Evolutionary conservation across 805 yeast species (phyloP).

Genomic region (Candida coquimbonensis): DNA sequence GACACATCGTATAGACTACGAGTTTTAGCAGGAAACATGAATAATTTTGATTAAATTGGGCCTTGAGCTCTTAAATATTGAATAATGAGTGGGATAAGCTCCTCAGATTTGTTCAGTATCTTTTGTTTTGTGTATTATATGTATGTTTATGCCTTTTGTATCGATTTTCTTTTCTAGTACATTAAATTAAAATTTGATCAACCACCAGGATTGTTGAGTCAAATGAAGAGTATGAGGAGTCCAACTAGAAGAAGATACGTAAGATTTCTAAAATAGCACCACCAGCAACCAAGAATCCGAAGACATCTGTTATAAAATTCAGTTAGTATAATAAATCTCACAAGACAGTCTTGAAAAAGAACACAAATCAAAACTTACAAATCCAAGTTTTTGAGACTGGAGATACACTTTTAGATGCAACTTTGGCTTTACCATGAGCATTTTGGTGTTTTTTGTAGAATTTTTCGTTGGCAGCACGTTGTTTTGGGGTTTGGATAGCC

Average conservation of each 20-base stretch:
- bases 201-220: background rate
- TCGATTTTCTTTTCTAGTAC: background rate
- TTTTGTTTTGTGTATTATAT: background rate
- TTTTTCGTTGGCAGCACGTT: slow-evolving; percentile 80
- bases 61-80: background rate
- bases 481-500: slow-evolving; percentile 82
- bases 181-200: background rate
- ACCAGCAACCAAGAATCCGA: slow-evolving; percentile 68
- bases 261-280: slow-evolving; percentile 74
- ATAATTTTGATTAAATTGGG: background rate
- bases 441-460: slow-evolving; percentile 68
- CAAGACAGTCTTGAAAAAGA: background rate
- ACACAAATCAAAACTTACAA: slow-evolving; percentile 29
- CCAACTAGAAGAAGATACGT: slow-evolving; percentile 42
- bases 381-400: slow-evolving; percentile 67
- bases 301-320: slow-evolving; percentile 24
- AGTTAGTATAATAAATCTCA: slow-evolving; percentile 10
- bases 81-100: too few relatives aligned
- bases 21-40: background rate
- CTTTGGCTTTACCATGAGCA: slow-evolving; percentile 68
- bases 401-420: slow-evolving; percentile 31
- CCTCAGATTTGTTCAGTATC: too few relatives aligned
- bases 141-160: too few relatives aligned
- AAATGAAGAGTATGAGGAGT: background rate
- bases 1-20: too few relatives aligned